Base-by-base conservation (phyloP, 345 rosid species). In the Bruguiera parviflora region DNA sequence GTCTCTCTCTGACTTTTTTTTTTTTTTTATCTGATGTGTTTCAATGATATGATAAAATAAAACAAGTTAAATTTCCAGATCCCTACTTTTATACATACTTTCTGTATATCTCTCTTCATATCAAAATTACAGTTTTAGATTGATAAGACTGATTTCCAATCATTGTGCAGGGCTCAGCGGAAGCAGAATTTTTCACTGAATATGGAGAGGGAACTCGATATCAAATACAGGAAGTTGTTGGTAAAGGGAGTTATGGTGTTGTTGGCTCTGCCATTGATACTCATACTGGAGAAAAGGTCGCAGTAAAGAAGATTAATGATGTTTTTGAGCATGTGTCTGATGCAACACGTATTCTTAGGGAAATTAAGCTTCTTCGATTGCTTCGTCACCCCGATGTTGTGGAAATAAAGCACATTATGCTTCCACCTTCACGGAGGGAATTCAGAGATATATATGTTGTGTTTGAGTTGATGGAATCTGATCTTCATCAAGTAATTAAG, bases 241-340 rank as follows among this genome's bases (percentile, higher is more conserved):
- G 99, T 9, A 95, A 95, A 82, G 99, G 99, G 73, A 95, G 99
- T 81, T 95, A 95, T 57, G 99, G 99, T 67, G 90, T 95, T 70
- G 99, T 95, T 24, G 98, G 86, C 65, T 92, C 99, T 57, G 99
- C 99, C 72, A 61, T 90, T 11, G 99, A 95, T 64, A 69, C 85
- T 0, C 92, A 87, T 64, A 90, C 96, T 19, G 92, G 97, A 49
- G 97, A 95, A 56, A 84, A 74, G 84, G 93, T 95, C 52, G 99
- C 99, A 13, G 90, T 95, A 67, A 95, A 95, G 84, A 95, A 95
- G 83, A 95, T 95, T 4, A 92, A 85, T 64, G 99, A 95, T 69
- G 99, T 95, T 51, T 95, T 95, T 73, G 99, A 92, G 75, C 97
- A 95, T 66, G 97, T 95, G 49, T 95, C 99, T 72, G 99, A 95